Base-by-base conservation (phyloP, 2,329 filamentous ascomycete genomes). In the Arachnomyces sp. region DNA sequence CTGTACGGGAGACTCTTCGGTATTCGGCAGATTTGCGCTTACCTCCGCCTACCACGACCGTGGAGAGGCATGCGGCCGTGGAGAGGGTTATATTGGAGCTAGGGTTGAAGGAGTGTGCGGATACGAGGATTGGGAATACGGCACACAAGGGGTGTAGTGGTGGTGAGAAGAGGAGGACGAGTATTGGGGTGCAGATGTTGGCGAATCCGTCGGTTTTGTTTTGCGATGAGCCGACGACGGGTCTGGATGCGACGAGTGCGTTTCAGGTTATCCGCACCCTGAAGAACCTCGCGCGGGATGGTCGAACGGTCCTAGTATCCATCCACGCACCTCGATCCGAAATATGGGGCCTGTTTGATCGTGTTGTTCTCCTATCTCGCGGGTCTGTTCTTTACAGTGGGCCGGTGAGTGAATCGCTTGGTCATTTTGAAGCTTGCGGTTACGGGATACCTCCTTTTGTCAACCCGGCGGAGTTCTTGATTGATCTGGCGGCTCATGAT, bases 321-420 rank as follows among this genome's bases (percentile, higher is more conserved):
- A 84, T 89, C 28, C 84, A 89, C 55, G 82, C 86, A 46, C 84
- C 84, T 14, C 72, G 84, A 14, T 86, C 82, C 0, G 84, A 88
- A 56, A 88, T 89, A 11, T 89, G 84, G 83, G 73, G 77, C 25
- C 69, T 87, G 12, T 85, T 89, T 52, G 84, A 88, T 56, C 78
- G 79, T 43, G 68, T 88, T 6, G 68, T 87, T 7, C 69, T 89
- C 9, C 59, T 89, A 3, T 79, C 82, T 2, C 74, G 71, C 49
- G 84, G 84, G 0, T 75, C 73, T 28, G 77, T 80, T 0, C 74
- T 87, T 0, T 89, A 82, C 51, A 80, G 79, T 15, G 84, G 84
- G 0, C 62, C 67, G 1, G 70, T 73, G 17, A 60, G 67, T 3
- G 69, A 73, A 2, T 82, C 78, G 36, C 56, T 85, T 3, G 62